Base-by-base conservation (phyloP, 2,329 filamentous ascomycete genomes). In the Monilinia polystroma region DNA sequence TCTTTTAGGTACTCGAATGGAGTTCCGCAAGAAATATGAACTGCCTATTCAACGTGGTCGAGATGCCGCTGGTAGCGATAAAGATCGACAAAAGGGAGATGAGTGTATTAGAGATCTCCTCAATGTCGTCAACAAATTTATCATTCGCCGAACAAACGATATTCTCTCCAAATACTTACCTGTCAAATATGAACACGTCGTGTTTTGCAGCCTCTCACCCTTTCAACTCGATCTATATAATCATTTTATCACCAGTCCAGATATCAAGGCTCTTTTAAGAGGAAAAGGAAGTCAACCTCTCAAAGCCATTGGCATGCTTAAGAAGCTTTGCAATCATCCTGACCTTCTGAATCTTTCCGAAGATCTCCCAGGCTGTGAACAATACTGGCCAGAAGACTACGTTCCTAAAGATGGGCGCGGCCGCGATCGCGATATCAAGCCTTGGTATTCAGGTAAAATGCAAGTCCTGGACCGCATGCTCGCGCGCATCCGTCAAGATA, bases 361-460 rank as follows among this genome's bases (percentile, higher is more conserved):
- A 0, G 95, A 99, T 76, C 81, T 99, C 41, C 93, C 94, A 0
- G 95, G 95, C 5, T 93, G 90, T 67, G 93, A 99, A 74, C 77
- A 87, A 38, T 86, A 86, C 72, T 95, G 88, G 75, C 95, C 95
- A 0, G 88, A 91, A 2, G 94, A 96, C 75, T 99, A 92, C 75
- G 87, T 96, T 4, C 91, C 90, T 0, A 96, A 93, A 74, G 94
- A 97, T 70, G 82, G 89, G 3, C 87, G 95, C 60, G 95, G 95
- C 4, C 86, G 95, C 68, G 93, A 98, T 76, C 87, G 95, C 52
- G 95, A 99, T 70, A 83, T 98, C 73, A 97, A 95, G 77, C 87
- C 93, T 1, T 97, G 91, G 91, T 97, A 97, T 77, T 97, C 93
- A 2, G 96, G 95, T 59, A 99, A 99, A 79, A 97, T 99, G 93